Conservation (phyloP, 495 filamentous ascomycete species). For the Cercophora scortea region DNA sequence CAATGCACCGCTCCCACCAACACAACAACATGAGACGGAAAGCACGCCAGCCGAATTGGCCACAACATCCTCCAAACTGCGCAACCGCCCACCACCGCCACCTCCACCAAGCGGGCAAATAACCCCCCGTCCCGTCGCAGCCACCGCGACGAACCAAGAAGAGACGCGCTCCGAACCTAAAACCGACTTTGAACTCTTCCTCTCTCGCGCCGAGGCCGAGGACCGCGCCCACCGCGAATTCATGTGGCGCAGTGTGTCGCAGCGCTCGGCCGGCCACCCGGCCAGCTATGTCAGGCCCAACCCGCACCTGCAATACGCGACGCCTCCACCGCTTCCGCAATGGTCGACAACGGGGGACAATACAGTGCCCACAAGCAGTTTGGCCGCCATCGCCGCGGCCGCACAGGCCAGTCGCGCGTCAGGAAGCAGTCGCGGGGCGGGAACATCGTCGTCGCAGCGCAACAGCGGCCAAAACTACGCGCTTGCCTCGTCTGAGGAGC, state of each 20-base stretch:
- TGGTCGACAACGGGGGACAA: neutral
- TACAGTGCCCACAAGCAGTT: neutral
- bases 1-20: neutral
- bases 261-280: neutral
- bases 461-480: constrained; percentile 2
- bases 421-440: neutral
- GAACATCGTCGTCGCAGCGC: neutral
- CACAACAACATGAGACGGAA: neutral
- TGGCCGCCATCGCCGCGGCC: constrained; percentile 3
- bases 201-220: constrained; percentile 20
- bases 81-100: neutral
- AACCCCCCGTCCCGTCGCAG: too few relatives aligned
- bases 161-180: neutral
- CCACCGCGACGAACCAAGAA: neutral
- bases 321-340: neutral
- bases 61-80: neutral
- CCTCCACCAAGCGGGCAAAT: neutral
- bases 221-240: constrained; percentile 13
- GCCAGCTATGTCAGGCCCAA: constrained; percentile 8
- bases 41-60: neutral
- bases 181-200: constrained; percentile 21
- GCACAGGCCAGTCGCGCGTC: neutral
- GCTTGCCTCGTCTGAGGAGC: neutral
- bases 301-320: constrained; percentile 14
- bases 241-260: constrained; percentile 7